Conservation (phyloP, 2,329 filamentous ascomycete species). For the Rhynchosporium secalis region DNA sequence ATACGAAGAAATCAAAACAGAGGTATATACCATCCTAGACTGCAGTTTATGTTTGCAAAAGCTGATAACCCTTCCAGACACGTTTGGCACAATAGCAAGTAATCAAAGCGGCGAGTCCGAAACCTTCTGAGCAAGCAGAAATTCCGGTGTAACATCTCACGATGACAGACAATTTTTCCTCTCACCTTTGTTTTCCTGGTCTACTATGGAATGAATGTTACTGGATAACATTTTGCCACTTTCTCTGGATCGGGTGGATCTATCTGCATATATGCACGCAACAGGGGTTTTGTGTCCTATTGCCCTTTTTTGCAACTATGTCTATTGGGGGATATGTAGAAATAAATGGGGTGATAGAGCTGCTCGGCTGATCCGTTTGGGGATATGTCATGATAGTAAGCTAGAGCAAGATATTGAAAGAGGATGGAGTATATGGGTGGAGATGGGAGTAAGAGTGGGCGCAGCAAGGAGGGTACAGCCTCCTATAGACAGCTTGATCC, state of each 20-base stretch:
- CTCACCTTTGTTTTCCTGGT: neutral
- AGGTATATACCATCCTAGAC: conserved; percentile 44
- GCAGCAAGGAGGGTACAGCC: neutral
- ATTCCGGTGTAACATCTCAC: conserved; percentile 26
- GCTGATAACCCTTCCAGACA: conserved; percentile 45
- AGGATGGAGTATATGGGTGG: neutral
- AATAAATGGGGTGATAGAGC: conserved; percentile 7
- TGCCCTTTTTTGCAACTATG: conserved; percentile 13
- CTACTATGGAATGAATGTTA: conserved; percentile 14
- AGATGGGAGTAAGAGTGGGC: neutral
- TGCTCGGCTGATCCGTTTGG: neutral
- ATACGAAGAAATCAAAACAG: conserved; percentile 47
- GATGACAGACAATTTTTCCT: conserved; percentile 18
- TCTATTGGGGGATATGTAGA: conserved; percentile 20
- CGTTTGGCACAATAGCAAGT: conserved; percentile 53
- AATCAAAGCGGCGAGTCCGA: conserved; percentile 50
- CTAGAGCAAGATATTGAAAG: neutral
- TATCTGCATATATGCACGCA: conserved; percentile 12
- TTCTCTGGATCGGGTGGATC: neutral
- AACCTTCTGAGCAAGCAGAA: conserved; percentile 45
- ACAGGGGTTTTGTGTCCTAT: neutral
- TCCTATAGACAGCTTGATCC: too few species aligned
- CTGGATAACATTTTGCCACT: conserved; percentile 19
- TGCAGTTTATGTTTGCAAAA: too few species aligned
- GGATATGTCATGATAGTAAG: neutral